A percentile compares a stretch with the other conserved stretches of the same genome.
phyloP scores from a whole-genome alignment of 208 protist species.

The Hexamita inflata region DNA sequence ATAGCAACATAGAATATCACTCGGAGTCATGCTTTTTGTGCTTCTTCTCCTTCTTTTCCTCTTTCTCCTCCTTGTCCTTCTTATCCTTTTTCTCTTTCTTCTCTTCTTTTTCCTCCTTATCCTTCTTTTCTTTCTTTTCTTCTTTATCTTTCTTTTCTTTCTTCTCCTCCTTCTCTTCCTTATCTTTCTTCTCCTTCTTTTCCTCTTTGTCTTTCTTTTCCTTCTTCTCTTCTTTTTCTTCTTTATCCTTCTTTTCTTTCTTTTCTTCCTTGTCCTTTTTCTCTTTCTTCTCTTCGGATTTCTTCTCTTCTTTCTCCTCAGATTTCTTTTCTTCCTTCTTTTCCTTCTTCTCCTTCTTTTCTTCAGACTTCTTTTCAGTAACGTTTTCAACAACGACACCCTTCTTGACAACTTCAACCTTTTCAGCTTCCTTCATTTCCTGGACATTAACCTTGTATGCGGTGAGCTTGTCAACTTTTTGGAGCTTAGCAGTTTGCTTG shows the following conservation, averaged over 20 bases:
- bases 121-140: constrained; percentile 11
- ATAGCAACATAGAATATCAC: too few relatives aligned
- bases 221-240: neutral
- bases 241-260: neutral
- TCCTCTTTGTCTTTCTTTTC: neutral
- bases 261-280: neutral
- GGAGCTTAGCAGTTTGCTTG: neutral
- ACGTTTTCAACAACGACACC: neutral
- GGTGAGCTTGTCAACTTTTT: neutral
- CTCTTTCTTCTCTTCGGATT: constrained; percentile 20
- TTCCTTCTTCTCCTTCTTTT: constrained; percentile 2
- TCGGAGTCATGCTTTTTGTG: too few relatives aligned
- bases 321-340: neutral
- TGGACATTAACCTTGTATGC: neutral
- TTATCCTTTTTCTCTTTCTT: neutral
- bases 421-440: neutral
- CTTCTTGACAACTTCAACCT: neutral
- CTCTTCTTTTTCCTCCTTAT: neutral
- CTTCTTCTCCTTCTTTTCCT: constrained; percentile 1
- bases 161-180: constrained; percentile 20
- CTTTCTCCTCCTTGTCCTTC: neutral
- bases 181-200: neutral
- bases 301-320: constrained; percentile 12
- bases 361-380: neutral
- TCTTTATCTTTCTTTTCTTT: constrained; percentile 16